phyloP scores from a whole-genome alignment of 805 yeast species.

The Starmerella powellii region DNA sequence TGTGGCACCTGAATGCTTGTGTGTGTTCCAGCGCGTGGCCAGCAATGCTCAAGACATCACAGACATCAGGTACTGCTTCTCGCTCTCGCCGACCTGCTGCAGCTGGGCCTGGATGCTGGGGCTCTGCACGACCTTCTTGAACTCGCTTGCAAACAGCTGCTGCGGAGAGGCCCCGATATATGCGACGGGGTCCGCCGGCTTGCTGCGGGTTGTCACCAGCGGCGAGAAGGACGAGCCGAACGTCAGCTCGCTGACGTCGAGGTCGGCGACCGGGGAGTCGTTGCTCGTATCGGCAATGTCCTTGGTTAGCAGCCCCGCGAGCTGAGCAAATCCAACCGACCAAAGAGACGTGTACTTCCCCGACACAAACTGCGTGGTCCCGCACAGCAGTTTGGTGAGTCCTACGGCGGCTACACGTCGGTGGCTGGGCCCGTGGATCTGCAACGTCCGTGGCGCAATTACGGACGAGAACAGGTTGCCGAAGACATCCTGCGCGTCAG shows the following conservation, averaged over 20 bases:
- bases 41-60: background rate
- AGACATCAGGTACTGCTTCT: background rate
- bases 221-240: constrained; percentile 81
- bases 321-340: constrained; percentile 34
- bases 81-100: background rate
- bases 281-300: constrained; percentile 30
- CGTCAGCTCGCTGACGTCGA: constrained; percentile 56
- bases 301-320: constrained; percentile 36
- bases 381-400: constrained; percentile 35
- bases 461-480: constrained; percentile 27
- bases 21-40: background rate
- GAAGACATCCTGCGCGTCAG: constrained; percentile 27
- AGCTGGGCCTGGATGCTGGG: constrained; percentile 5
- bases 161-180: constrained; percentile 30
- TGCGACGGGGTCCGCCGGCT: constrained; percentile 60
- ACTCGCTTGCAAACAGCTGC: constrained; percentile 20
- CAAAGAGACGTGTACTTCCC: constrained; percentile 36
- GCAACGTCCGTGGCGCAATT: constrained; percentile 29
- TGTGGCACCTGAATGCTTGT: too few species aligned
- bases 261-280: constrained; percentile 23
- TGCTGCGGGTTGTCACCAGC: constrained; percentile 48
- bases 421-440: constrained; percentile 33
- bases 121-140: constrained; percentile 1
- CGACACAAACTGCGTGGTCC: constrained; percentile 29
- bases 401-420: constrained; percentile 41